phyloP scores from a whole-genome alignment of 768 basidiomycete genomes.

The Fistulinella prunicolor region DNA sequence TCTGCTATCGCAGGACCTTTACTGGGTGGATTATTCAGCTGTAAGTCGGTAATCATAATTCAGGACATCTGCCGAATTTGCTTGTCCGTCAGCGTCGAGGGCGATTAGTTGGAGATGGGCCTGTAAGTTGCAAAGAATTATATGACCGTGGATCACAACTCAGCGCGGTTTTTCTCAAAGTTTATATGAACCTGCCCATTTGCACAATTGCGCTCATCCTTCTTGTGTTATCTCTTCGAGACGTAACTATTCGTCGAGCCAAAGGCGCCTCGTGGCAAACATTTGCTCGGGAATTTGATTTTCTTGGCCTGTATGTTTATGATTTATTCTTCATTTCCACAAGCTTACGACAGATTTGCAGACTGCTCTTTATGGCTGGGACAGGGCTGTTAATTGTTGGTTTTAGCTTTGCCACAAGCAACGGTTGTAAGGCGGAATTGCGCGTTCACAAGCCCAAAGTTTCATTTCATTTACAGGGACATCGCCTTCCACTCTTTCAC shows the following conservation, averaged over 20 bases:
- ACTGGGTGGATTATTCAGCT: slow-evolving; percentile 79
- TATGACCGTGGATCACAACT: slow-evolving; percentile 10
- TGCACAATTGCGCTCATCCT: slow-evolving; percentile 59
- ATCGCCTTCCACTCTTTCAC: slow-evolving; percentile 54
- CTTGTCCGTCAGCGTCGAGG: slow-evolving; percentile 26
- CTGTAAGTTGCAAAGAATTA: slow-evolving; percentile 50
- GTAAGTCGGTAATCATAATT: slow-evolving; percentile 39
- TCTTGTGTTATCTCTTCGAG: slow-evolving; percentile 57
- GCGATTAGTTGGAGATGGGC: slow-evolving; percentile 77
- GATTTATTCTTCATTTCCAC: slow-evolving; percentile 12
- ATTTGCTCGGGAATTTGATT: slow-evolving; percentile 64
- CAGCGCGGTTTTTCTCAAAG: slow-evolving; percentile 37
- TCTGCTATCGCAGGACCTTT: slow-evolving; percentile 82
- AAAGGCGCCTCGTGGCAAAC: slow-evolving; percentile 53
- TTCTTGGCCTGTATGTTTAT: slow-evolving; percentile 66
- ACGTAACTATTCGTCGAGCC: slow-evolving; percentile 45
- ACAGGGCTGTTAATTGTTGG: slow-evolving; percentile 75
- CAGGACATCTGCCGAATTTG: slow-evolving; percentile 14
- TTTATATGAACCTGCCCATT: slow-evolving; percentile 81
- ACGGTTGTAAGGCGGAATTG: slow-evolving; percentile 55
- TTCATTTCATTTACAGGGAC: slow-evolving; percentile 49
- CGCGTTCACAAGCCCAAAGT: slow-evolving; percentile 1
- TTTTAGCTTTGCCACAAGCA: slow-evolving; percentile 69
- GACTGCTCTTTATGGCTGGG: slow-evolving; percentile 70
- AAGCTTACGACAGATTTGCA: slow-evolving; percentile 32